Conservation (phyloP, 2,329 filamentous ascomycete genomes). For the Nothophaeocryptopus gaeumannii region DNA sequence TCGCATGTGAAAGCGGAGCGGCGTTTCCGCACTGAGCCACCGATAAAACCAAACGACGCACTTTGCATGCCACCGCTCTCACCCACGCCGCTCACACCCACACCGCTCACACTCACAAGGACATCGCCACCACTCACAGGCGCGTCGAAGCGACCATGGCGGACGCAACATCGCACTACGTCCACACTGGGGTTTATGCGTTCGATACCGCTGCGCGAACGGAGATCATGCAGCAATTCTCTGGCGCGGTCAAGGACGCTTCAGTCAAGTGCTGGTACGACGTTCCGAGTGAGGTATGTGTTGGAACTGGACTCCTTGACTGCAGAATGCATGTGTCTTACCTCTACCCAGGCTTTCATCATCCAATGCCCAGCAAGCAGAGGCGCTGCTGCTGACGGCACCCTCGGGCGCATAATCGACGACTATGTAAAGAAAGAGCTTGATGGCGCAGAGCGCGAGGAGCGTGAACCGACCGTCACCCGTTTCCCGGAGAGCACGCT, state of each 20-base stretch:
- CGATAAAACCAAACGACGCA: no score
- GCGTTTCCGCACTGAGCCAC: no score
- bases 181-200: conserved; percentile 29
- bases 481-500: conserved; percentile 26
- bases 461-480: conserved; percentile 16
- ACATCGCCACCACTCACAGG: no score
- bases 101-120: no score
- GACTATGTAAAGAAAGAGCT: conserved; percentile 22
- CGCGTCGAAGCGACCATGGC: conserved; percentile 18
- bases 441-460: conserved; percentile 14
- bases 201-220: conserved; percentile 24
- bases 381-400: conserved; percentile 22
- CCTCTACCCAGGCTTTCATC: conserved; percentile 15
- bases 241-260: conserved; percentile 19
- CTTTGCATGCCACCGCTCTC: no score
- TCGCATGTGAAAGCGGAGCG: no score
- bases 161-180: conserved; percentile 20
- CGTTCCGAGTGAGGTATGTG: conserved; percentile 14
- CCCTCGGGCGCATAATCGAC: conserved; percentile 14
- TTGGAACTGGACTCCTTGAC: background rate
- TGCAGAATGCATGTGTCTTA: background rate
- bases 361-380: conserved; percentile 18
- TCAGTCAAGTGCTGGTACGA: conserved; percentile 23
- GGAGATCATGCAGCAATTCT: conserved; percentile 24
- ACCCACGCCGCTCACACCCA: no score